Conservation (phyloP, 371 early-diverging fungal genomes). For the Circinella umbellata region DNA sequence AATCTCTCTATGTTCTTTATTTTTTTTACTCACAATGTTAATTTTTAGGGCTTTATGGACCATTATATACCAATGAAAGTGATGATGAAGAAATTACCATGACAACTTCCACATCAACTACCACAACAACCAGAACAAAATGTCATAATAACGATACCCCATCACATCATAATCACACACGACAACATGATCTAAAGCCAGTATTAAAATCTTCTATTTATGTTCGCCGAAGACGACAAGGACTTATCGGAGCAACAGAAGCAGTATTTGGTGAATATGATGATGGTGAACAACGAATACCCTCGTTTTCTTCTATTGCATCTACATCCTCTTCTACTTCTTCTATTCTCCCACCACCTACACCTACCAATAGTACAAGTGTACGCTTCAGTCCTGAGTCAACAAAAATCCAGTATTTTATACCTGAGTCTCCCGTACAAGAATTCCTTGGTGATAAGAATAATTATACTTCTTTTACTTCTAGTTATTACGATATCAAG, state of each 20-base stretch:
- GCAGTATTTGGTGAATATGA: not conserved
- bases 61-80: slow-evolving; percentile 26
- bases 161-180: not conserved
- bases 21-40: not conserved
- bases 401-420: slow-evolving; percentile 21
- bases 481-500: not conserved
- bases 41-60: slow-evolving; percentile 45
- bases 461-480: too few relatives aligned
- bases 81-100: not conserved
- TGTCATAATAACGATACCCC: not conserved
- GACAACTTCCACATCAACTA: not conserved
- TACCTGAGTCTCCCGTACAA: slow-evolving; percentile 28
- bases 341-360: not conserved
- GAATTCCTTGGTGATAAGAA: slow-evolving; percentile 8
- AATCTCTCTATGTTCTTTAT: not conserved
- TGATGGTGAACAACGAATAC: not conserved
- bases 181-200: slow-evolving; percentile 22
- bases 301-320: slow-evolving; percentile 9
- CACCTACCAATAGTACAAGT: slow-evolving; percentile 9
- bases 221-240: not conserved
- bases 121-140: not conserved
- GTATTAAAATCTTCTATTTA: slow-evolving; percentile 20
- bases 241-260: not conserved
- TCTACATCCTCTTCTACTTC: slow-evolving; percentile 3
- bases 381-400: slow-evolving; percentile 32